phyloP scores from a whole-genome alignment of 2,329 filamentous ascomycete species.

The Westerdykella ornata region DNA sequence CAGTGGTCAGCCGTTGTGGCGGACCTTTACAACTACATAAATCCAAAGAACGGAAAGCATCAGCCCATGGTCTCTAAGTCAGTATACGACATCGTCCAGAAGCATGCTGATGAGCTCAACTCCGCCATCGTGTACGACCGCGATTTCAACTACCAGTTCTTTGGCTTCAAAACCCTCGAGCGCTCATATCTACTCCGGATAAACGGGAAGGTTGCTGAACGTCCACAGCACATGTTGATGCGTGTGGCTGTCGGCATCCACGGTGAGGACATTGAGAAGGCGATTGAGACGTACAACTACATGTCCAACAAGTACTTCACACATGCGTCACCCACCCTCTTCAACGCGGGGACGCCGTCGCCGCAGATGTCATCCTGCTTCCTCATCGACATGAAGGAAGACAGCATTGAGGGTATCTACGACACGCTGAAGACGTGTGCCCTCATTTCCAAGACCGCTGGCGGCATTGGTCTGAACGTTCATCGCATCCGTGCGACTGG shows the following conservation, averaged over 20 bases:
- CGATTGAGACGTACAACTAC: constrained; percentile 95
- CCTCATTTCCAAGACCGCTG: constrained; percentile 99
- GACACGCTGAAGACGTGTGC: constrained; percentile 98
- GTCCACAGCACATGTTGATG: constrained; percentile 99
- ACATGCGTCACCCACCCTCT: constrained; percentile 93
- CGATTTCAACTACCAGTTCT: constrained; percentile 99
- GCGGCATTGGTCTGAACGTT: constrained; percentile 92
- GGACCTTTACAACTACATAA: constrained; percentile 92
- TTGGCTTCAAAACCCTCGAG: constrained; percentile 98
- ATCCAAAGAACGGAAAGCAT: constrained; percentile 75
- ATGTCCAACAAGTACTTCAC: constrained; percentile 99
- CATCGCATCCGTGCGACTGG: constrained; percentile 96
- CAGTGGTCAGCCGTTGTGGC: constrained; percentile 94
- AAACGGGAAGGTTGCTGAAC: constrained; percentile 90
- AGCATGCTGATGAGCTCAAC: constrained; percentile 93
- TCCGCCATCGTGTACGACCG: constrained; percentile 98
- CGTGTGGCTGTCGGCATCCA: constrained; percentile 96
- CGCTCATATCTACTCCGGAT: constrained; percentile 95
- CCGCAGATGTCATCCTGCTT: constrained; percentile 97
- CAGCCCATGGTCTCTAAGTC: constrained; percentile 93
- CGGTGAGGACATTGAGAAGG: constrained; percentile 88
- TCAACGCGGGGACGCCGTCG: constrained; percentile 94
- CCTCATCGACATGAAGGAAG: constrained; percentile 98
- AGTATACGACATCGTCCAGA: constrained; percentile 90
- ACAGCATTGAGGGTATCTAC: constrained; percentile 98